Percentiles rank a stretch among this genome's conserved stretches.
These are phyloP conservation scores for Coffea humblotiana DNA, from an alignment of 305 asterid species.

Conservation along the genomic window DNA sequence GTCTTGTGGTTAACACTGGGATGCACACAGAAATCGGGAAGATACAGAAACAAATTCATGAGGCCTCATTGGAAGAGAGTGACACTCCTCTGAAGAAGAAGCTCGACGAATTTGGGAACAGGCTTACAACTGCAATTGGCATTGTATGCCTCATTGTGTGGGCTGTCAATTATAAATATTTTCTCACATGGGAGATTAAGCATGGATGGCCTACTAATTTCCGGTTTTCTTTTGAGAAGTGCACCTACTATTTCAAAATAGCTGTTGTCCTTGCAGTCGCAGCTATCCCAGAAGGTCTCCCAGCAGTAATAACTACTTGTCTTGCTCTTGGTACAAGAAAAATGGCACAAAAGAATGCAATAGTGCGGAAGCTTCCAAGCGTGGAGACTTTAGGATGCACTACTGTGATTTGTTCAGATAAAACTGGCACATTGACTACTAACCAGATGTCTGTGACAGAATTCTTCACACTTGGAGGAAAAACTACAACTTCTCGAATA, in stretches of 20 bases:
- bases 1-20: conserved; percentile 65
- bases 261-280: conserved; percentile 95
- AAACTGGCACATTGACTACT: conserved; percentile 88
- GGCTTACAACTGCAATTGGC: conserved; percentile 76
- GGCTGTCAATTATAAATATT: conserved; percentile 78
- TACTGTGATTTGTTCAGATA: conserved; percentile 89
- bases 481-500: conserved; percentile 38
- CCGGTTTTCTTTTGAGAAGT: conserved; percentile 74
- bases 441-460: conserved; percentile 89
- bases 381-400: conserved; percentile 95
- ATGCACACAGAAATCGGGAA: conserved; percentile 85
- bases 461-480: conserved; percentile 62
- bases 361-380: conserved; percentile 84
- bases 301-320: conserved; percentile 87
- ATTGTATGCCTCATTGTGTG: conserved; percentile 70
- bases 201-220: conserved; percentile 73
- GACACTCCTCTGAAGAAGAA: conserved; percentile 86
- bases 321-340: conserved; percentile 91
- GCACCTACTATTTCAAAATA: conserved; percentile 81
- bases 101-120: conserved; percentile 83
- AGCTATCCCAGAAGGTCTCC: conserved; percentile 93
- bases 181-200: conserved; percentile 65
- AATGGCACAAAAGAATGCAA: conserved; percentile 87
- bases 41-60: conserved; percentile 81
- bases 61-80: conserved; percentile 72